Percentiles rank a stretch among this genome's conserved stretches.
Conservation (phyloP, 257 asterid species). For the Thymus mandschuricus region DNA sequence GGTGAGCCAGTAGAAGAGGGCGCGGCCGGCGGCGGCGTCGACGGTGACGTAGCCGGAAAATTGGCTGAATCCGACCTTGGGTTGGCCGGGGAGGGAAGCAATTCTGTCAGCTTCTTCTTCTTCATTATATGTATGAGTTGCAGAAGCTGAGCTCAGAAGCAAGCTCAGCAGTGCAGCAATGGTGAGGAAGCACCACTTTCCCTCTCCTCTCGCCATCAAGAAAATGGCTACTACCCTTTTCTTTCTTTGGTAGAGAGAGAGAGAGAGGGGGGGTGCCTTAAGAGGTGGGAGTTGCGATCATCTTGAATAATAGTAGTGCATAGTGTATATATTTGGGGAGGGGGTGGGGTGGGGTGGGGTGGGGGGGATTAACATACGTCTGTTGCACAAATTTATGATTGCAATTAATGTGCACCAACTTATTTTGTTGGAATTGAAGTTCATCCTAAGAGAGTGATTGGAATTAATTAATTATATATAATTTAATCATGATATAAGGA, state of each 20-base stretch:
- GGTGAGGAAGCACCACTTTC: neutral
- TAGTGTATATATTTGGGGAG: neutral
- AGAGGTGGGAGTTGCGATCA: conserved; percentile 27
- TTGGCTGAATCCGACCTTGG: conserved; percentile 68
- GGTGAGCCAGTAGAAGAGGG: conserved; percentile 90
- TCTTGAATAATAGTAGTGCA: conserved; percentile 4
- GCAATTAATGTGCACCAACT: conserved; percentile 29
- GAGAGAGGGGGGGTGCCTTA: conserved; percentile 7
- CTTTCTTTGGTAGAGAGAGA: neutral
- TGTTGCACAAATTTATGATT: conserved; percentile 28
- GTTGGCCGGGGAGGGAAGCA: conserved; percentile 82
- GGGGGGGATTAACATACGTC: neutral
- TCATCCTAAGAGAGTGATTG: conserved; percentile 14
- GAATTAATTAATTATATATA: neutral
- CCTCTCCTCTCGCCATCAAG: conserved; percentile 24
- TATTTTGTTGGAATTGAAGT: conserved; percentile 15
- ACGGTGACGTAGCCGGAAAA: conserved; percentile 91
- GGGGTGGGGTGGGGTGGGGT: too few species aligned
- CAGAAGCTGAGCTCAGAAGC: conserved; percentile 6
- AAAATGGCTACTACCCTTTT: conserved; percentile 14
- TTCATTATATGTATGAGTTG: neutral
- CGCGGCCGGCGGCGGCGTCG: conserved; percentile 69
- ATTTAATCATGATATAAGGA: conserved; percentile 7
- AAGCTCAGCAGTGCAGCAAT: conserved; percentile 29
- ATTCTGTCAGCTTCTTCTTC: conserved; percentile 78